phyloP scores from a whole-genome alignment of 345 rosid genomes.

The Rhizophora mangle region DNA sequence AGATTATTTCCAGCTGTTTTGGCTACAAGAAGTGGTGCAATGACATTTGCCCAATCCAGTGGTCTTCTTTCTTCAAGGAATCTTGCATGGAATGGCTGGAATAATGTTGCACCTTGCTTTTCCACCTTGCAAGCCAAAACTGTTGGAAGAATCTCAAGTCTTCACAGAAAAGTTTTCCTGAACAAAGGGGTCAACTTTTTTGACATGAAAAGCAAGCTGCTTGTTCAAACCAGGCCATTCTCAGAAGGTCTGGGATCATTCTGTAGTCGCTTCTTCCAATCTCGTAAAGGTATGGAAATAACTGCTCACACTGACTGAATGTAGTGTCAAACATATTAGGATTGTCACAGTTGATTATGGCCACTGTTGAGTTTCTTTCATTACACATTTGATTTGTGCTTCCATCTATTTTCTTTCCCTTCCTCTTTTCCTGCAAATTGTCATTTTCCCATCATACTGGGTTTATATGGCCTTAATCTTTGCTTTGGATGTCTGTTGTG shows the following conservation, averaged over 20 bases:
- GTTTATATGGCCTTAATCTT: background rate
- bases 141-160: slow-evolving; percentile 38
- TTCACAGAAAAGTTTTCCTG: slow-evolving; percentile 32
- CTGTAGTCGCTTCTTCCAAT: slow-evolving; percentile 33
- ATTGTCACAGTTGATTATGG: background rate
- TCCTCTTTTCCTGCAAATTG: background rate
- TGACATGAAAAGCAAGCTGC: slow-evolving; percentile 34
- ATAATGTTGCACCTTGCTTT: slow-evolving; percentile 34
- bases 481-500: too few relatives aligned
- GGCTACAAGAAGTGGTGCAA: slow-evolving; percentile 44
- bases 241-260: slow-evolving; percentile 42
- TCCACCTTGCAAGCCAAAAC: slow-evolving; percentile 48
- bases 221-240: slow-evolving; percentile 30
- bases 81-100: slow-evolving; percentile 38
- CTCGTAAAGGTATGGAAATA: slow-evolving; percentile 45
- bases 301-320: background rate
- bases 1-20: slow-evolving; percentile 37
- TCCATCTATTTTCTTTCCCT: background rate
- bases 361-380: background rate
- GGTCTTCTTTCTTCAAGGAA: slow-evolving; percentile 27
- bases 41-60: slow-evolving; percentile 32
- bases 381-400: background rate
- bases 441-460: background rate
- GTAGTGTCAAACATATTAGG: background rate
- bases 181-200: slow-evolving; percentile 22